Percentiles rank a stretch among this genome's conserved stretches.
Conservation (phyloP, 1,284 basidiomycete species). For the Ceratobasidium sp. region DNA sequence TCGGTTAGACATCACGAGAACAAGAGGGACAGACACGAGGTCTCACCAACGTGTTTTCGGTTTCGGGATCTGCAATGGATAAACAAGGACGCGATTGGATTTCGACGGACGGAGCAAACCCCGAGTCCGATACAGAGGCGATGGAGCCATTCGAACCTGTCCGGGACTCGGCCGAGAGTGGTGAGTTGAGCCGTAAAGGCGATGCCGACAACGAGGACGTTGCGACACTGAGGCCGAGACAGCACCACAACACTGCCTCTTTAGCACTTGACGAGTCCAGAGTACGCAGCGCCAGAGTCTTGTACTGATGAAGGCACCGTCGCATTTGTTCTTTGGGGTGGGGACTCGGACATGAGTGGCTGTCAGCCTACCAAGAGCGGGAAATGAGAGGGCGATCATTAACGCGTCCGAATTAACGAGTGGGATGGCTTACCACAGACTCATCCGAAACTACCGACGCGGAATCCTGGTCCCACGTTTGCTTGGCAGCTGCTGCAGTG, state of each 20-base stretch:
- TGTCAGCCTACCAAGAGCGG: slow-evolving; percentile 3
- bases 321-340: slow-evolving; percentile 30
- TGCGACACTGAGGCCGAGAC: slow-evolving; percentile 28
- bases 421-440: slow-evolving; percentile 8
- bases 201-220: not conserved
- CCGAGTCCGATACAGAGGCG: slow-evolving; percentile 14
- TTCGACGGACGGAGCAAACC: slow-evolving; percentile 26
- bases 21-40: not conserved
- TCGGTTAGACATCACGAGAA: not conserved
- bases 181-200: not conserved
- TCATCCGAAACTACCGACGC: not conserved
- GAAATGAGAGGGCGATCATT: not conserved
- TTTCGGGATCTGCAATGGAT: slow-evolving; percentile 25
- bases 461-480: slow-evolving; percentile 9
- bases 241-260: slow-evolving; percentile 26
- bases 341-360: not conserved
- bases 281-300: not conserved
- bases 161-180: slow-evolving; percentile 17
- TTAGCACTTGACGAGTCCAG: slow-evolving; percentile 1
- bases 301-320: slow-evolving; percentile 16
- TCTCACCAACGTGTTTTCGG: slow-evolving; percentile 26
- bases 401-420: not conserved
- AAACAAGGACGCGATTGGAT: slow-evolving; percentile 10
- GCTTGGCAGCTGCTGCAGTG: not conserved
- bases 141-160: slow-evolving; percentile 8